Conservation (phyloP, 1,284 basidiomycete genomes). For the Exsudoporus floridanus region DNA sequence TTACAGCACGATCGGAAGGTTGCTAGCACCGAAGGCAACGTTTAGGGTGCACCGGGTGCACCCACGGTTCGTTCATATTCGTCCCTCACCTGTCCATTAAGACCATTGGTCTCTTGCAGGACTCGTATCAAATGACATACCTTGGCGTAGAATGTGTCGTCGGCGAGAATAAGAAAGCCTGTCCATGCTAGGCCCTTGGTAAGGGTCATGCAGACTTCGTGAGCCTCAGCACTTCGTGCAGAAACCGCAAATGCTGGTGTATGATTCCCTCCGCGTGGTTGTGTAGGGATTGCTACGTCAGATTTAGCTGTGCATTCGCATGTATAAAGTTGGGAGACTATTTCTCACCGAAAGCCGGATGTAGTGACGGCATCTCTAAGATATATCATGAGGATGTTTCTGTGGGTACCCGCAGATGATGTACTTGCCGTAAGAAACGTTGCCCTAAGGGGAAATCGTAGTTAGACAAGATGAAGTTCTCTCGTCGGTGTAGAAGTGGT, state of each 20-base stretch:
- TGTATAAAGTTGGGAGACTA: not conserved
- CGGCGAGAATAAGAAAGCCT: conserved; percentile 56
- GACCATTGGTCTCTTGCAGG: not conserved
- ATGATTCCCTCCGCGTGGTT: conserved; percentile 63
- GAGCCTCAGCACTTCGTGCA: conserved; percentile 60
- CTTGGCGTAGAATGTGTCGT: conserved; percentile 56
- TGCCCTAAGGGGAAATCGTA: conserved; percentile 48
- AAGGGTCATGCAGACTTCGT: conserved; percentile 54
- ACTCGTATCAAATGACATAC: conserved; percentile 33
- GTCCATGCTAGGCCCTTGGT: conserved; percentile 62
- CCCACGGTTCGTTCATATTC: conserved; percentile 28
- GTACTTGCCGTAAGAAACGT: conserved; percentile 60
- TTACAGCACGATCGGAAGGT: conserved; percentile 16
- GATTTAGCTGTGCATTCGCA: conserved; percentile 5
- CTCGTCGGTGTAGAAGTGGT: too few species aligned
- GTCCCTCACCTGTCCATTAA: conserved; percentile 33
- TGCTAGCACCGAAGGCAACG: not conserved
- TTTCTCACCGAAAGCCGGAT: conserved; percentile 58
- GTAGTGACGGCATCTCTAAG: conserved; percentile 61
- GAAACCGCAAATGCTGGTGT: conserved; percentile 62
- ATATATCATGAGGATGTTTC: conserved; percentile 14
- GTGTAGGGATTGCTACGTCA: conserved; percentile 61
- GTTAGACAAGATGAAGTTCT: conserved; percentile 7
- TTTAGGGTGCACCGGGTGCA: conserved; percentile 9
- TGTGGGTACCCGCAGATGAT: conserved; percentile 11